Evolutionary conservation across 805 yeast genomes (phyloP).

Genomic region (Nakazawaea molendinolei): DNA sequence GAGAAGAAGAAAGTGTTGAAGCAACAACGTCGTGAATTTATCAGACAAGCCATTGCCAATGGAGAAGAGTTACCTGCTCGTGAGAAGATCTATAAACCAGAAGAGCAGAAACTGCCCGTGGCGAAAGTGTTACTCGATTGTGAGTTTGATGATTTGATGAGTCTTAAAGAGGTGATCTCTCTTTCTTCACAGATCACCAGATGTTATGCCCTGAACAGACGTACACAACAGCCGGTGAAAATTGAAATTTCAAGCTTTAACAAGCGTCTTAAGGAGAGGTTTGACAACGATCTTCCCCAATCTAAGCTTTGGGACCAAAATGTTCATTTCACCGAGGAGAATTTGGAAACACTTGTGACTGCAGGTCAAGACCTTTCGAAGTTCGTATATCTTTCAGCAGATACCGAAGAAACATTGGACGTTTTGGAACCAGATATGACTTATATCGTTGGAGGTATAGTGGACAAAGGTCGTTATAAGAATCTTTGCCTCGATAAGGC

Average conservation of each 20-base stretch:
- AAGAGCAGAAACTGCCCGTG: conserved; percentile 41
- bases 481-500: conserved; percentile 79
- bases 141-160: conserved; percentile 86
- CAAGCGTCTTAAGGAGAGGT: conserved; percentile 58
- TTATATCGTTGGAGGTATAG: conserved; percentile 92
- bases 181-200: conserved; percentile 76
- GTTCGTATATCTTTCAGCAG: conserved; percentile 76
- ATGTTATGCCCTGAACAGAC: conserved; percentile 71
- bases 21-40: conserved; percentile 22
- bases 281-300: conserved; percentile 54
- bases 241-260: conserved; percentile 60
- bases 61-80: conserved; percentile 31
- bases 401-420: conserved; percentile 64
- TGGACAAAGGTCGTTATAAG: conserved; percentile 89
- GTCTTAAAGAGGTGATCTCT: conserved; percentile 60
- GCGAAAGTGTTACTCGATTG: conserved; percentile 74
- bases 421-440: conserved; percentile 63
- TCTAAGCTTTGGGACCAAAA: conserved; percentile 60
- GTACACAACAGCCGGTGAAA: conserved; percentile 49
- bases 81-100: conserved; percentile 28
- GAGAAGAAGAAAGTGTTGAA: conserved; percentile 44
- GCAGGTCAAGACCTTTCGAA: conserved; percentile 26
- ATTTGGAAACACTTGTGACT: conserved; percentile 23
- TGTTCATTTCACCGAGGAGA: conserved; percentile 41
- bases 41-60: conserved; percentile 28